Evolutionary conservation across 305 asterid genomes (phyloP).

Genomic region (Fraxinus angustifolia): DNA sequence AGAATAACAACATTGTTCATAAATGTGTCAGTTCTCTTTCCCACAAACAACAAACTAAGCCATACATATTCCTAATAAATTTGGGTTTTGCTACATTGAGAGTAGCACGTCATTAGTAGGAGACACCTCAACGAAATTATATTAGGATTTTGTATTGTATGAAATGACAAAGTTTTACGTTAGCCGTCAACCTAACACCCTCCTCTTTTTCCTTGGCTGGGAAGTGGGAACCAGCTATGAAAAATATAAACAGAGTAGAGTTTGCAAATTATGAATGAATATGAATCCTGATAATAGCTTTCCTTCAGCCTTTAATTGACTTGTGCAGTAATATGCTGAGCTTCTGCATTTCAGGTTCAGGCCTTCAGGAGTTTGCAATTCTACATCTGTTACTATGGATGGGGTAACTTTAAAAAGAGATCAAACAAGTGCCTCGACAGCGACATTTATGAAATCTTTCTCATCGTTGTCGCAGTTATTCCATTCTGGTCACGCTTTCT

Average conservation of each 20-base stretch:
- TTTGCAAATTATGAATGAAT: not conserved
- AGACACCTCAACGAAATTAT: not conserved
- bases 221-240: not conserved
- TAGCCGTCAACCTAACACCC: not conserved
- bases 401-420: constrained; percentile 61
- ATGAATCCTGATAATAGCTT: not conserved
- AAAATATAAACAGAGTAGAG: not conserved
- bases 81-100: not conserved
- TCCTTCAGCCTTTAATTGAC: not conserved
- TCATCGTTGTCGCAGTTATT: constrained; percentile 50
- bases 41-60: not conserved
- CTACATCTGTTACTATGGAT: constrained; percentile 65
- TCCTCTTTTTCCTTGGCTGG: not conserved
- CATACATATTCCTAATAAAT: not conserved
- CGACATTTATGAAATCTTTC: constrained; percentile 29
- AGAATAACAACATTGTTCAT: not conserved
- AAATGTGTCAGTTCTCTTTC: not conserved
- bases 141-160: not conserved
- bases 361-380: constrained; percentile 67
- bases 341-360: constrained; percentile 52
- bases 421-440: constrained; percentile 35
- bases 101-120: not conserved
- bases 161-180: not conserved
- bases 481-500: constrained; percentile 75
- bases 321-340: not conserved